Percentiles rank a stretch among this genome's conserved stretches.
phyloP scores from a whole-genome alignment of 2,329 filamentous ascomycete species.

The Fusarium sp. region DNA sequence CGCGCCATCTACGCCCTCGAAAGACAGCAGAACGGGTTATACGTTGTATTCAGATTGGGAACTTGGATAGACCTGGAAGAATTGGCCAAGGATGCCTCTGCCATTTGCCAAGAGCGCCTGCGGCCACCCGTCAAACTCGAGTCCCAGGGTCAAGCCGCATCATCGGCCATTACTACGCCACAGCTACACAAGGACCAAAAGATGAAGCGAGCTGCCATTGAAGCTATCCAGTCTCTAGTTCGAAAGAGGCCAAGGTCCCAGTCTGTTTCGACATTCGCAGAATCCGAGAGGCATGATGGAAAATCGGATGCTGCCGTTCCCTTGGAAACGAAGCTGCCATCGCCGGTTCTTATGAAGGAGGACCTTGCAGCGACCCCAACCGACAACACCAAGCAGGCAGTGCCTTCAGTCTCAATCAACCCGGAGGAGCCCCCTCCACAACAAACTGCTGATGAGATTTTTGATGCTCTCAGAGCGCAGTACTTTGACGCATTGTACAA shows the following conservation, averaged over 20 bases:
- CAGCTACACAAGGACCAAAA: constrained; percentile 59
- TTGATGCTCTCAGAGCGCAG: constrained; percentile 64
- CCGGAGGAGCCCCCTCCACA: constrained; percentile 37
- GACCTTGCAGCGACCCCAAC: constrained; percentile 10
- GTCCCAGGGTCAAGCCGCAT: constrained; percentile 31
- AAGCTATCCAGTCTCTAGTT: constrained; percentile 68
- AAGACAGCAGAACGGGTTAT: constrained; percentile 66
- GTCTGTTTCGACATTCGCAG: constrained; percentile 51
- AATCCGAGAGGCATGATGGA: constrained; percentile 35
- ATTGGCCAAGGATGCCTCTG: constrained; percentile 60
- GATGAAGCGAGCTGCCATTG: constrained; percentile 66
- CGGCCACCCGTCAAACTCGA: constrained; percentile 29
- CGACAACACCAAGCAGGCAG: not conserved
- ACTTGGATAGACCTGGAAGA: constrained; percentile 68
- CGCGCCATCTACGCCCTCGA: constrained; percentile 69
- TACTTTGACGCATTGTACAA: constrained; percentile 69
- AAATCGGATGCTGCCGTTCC: constrained; percentile 19
- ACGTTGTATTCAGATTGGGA: constrained; percentile 72
- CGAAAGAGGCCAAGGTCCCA: constrained; percentile 59
- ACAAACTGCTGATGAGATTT: constrained; percentile 60
- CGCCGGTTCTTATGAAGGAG: constrained; percentile 32
- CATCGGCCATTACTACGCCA: constrained; percentile 52
- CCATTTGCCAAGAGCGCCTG: constrained; percentile 46
- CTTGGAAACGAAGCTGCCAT: constrained; percentile 34
- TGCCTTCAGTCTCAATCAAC: constrained; percentile 1